Base-by-base conservation (phyloP, 164 flowering plant genomes). In the Cinnamomum micranthum region DNA sequence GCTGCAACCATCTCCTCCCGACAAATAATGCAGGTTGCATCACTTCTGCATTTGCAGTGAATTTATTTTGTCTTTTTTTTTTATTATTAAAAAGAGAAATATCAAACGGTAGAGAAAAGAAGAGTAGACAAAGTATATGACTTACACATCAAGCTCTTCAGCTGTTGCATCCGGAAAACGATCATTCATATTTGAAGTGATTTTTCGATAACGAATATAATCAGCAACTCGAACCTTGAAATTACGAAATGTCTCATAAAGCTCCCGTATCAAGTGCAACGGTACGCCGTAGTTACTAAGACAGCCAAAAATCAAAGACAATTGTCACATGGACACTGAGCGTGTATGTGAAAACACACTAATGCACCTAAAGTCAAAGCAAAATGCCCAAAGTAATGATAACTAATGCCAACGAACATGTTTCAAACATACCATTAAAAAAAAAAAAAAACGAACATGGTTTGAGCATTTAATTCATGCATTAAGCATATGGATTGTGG, bases 1-100 rank as follows among this genome's bases (percentile, higher is more conserved):
- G 99, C 99, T 9, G 90, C 88, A 11, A 88, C 89, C 99, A 96
- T 96, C 89, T 96, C 99, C 86, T 96, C 99, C 58, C 97, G 98
- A 75, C 99, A 96, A 78, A 96, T 96, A 73, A 96, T 96, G 86
- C 99, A 96, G 69, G 97, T 96, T 55, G 97, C 94, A 80, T 96
- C 99, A 84, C 91, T 89, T 85, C 98, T 96, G 92, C 81, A 81
- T 20, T 74, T 33, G 66, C 78, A 81, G 51, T 3, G 68, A 35
- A 7, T 51, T 31, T 73, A 25, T 13, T 70, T 73, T 66, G 19
- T 28, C 31, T 35, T 55, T 52, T 2, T 15, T 4, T 55, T 14
- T 24, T 7, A 27, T 24, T 7, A 27, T 15, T 47, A 47, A 19
- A 35, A 35, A 19, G 20, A 69, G n/a, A 6, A 27, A 76, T 2